phyloP scores from a whole-genome alignment of 2,329 filamentous ascomycete genomes.

The Beauveria varroae region DNA sequence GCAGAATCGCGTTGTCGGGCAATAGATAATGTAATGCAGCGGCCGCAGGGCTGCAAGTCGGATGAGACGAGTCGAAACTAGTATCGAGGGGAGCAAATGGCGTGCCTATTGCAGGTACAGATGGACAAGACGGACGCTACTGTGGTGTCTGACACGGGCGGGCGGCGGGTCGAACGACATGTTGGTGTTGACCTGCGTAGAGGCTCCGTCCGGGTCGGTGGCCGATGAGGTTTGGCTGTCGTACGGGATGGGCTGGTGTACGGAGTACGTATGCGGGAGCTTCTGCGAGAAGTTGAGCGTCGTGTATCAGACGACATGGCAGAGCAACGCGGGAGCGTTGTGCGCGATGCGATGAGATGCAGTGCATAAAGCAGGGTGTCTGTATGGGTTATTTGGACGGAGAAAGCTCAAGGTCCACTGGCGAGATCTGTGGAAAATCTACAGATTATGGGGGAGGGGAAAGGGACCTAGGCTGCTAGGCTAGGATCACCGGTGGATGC shows the following conservation, averaged over 20 bases:
- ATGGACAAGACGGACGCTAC: background rate
- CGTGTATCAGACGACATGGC: background rate
- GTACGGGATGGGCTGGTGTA: background rate
- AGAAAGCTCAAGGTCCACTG: background rate
- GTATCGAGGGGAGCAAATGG: background rate
- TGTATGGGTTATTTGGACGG: background rate
- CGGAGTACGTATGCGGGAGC: background rate
- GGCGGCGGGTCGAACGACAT: background rate
- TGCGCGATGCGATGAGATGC: background rate
- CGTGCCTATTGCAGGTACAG: conserved; percentile 1
- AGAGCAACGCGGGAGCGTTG: background rate
- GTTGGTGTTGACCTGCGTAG: background rate
- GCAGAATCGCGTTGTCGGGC: too few species aligned
- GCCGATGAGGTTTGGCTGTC: background rate
- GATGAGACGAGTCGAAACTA: background rate
- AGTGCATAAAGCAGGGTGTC: background rate
- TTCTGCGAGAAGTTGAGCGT: background rate
- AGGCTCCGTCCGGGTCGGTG: background rate
- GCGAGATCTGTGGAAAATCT: background rate
- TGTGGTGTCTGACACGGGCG: background rate
- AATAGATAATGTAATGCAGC: too few species aligned
- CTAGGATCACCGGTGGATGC: background rate
- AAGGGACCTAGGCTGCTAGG: too few species aligned
- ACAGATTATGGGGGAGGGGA: background rate
- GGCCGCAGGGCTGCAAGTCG: too few species aligned